A percentile compares a stretch with the other conserved stretches of the same genome.
Conservation (phyloP, 352 stramenopile species). For the Phytophthora uliginosa region DNA sequence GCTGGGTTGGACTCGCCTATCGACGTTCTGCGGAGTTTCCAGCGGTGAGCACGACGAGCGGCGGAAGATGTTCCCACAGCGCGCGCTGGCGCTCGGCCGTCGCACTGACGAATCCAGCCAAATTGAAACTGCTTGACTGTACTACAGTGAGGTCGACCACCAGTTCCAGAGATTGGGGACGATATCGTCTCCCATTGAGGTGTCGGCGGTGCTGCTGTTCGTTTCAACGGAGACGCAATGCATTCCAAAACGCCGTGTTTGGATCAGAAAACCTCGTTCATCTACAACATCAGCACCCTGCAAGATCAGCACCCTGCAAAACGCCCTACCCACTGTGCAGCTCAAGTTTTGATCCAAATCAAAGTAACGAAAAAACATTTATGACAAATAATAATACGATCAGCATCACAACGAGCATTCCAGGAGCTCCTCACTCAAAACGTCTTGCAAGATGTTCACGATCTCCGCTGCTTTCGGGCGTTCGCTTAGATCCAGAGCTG, state of each 20-base stretch:
- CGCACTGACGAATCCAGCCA: constrained; percentile 3
- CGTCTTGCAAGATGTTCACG: neutral
- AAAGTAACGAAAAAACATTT: constrained; percentile 23
- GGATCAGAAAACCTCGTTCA: constrained; percentile 10
- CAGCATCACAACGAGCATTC: neutral
- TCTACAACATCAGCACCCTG: constrained; percentile 43
- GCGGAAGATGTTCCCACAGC: neutral
- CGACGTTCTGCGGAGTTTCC: neutral
- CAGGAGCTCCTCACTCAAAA: neutral
- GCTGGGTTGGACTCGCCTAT: neutral
- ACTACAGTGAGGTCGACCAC: neutral
- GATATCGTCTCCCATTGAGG: neutral
- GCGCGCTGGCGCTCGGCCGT: neutral
- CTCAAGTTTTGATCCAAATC: no score
- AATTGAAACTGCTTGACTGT: neutral
- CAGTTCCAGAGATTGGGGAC: neutral
- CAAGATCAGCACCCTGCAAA: no score
- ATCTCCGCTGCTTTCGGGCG: neutral
- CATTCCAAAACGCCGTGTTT: neutral
- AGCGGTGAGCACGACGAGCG: neutral
- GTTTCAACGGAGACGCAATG: constrained; percentile 4
- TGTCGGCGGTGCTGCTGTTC: neutral
- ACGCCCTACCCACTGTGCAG: no score
- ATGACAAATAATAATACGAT: neutral
- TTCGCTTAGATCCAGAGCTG: neutral